Evolutionary conservation across 148 eudicot genomes (phyloP), one percentile per base, ranked within the genome.

Genomic region (Talinum fruticosum): DNA sequence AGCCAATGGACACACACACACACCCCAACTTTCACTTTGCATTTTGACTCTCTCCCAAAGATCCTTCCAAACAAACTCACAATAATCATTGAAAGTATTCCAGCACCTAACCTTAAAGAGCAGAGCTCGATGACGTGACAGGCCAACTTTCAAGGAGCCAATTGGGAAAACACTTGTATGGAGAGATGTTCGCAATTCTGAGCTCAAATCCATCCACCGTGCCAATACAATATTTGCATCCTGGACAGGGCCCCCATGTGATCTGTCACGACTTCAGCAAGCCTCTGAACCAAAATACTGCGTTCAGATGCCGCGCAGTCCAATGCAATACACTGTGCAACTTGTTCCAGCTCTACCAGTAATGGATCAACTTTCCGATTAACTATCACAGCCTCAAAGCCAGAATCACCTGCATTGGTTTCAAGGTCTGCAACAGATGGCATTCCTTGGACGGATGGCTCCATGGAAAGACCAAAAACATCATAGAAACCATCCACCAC

Each of bases 401-500:
- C 90, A 54, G 91, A 91, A 81, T 82, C 86, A 71, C 91, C 95
- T 26, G 88, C 85, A 73, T 82, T 85, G 47, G 89, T 88, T 83
- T 93, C 98, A 82, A 96, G 95, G 72, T 93, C 95, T 68, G 85
- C 38, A 70, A 96, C 88, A 74, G 97, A 87, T 76, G 99, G 98
- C 95, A 96, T 91, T 74, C 88, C 90, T 80, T 92, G 91, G 70
- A 64, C 45, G 49, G 92, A 67, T 64, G 89, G 86, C 76, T 93
- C 93, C 74, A 89, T 76, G 33, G 90, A 86, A 53, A 91, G 89
- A 74, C 90, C 87, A 86, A 87, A 90, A 54, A 90, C 92, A 87
- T 90, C 99, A 80, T 93, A 96, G 80, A 96, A 96, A 67, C 99
- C 99, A 82, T 96, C 99, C 71, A 90, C 88, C 72, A 96, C 87